Evolutionary conservation across 1,284 basidiomycete species (phyloP).

Genomic region (Hypsizygus ulmarius): DNA sequence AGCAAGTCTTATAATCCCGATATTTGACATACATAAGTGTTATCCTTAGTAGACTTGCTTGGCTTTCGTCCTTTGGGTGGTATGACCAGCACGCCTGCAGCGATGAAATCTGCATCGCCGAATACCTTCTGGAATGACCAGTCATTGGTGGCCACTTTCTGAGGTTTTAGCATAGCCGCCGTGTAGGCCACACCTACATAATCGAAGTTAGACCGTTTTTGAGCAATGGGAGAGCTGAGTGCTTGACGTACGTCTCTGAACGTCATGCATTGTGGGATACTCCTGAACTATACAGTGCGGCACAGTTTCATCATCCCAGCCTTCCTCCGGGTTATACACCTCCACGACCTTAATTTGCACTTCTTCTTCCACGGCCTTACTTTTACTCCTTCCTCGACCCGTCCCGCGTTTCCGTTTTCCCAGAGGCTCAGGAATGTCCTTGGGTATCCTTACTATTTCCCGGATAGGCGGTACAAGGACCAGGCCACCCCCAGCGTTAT

Average conservation of each 20-base stretch:
- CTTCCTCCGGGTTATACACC: slow-evolving; percentile 65
- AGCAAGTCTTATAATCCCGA: slow-evolving; percentile 3
- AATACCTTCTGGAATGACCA: slow-evolving; percentile 95
- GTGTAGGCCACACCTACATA: slow-evolving; percentile 70
- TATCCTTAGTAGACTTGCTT: slow-evolving; percentile 89
- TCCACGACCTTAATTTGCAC: slow-evolving; percentile 21
- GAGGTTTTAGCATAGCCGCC: slow-evolving; percentile 6
- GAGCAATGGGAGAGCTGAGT: background rate
- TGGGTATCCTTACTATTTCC: slow-evolving; percentile 78
- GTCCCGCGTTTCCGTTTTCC: slow-evolving; percentile 44
- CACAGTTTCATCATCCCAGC: slow-evolving; percentile 84
- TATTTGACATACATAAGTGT: slow-evolving; percentile 74
- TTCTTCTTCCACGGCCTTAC: slow-evolving; percentile 34
- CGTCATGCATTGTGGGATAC: slow-evolving; percentile 58
- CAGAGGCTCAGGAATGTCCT: slow-evolving; percentile 59
- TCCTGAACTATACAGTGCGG: slow-evolving; percentile 70
- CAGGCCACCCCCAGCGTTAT: slow-evolving; percentile 32
- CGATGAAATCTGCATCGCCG: slow-evolving; percentile 87
- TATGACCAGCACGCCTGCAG: slow-evolving; percentile 85
- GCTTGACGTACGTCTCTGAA: slow-evolving; percentile 19
- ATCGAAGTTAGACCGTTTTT: slow-evolving; percentile 1
- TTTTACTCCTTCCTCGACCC: slow-evolving; percentile 40
- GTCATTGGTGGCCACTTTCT: slow-evolving; percentile 6
- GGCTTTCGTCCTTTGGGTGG: slow-evolving; percentile 80
- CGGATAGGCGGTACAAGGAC: slow-evolving; percentile 77